Evolutionary conservation across 164 flowering plant genomes (phyloP), one percentile per base, ranked within the genome.

Genomic region (Magnolia kwangsiensis): DNA sequence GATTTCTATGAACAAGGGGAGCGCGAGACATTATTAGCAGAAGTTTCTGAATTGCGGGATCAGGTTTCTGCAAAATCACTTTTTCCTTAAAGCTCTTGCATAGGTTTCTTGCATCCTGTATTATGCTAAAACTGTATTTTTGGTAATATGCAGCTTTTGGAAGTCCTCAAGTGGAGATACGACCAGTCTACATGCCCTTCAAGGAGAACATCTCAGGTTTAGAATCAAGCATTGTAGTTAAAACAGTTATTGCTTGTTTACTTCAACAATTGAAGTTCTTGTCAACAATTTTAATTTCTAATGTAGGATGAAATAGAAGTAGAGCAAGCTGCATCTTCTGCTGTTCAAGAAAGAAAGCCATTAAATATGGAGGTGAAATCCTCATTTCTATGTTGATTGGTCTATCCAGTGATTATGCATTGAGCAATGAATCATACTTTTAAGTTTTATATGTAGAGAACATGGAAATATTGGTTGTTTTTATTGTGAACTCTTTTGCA

Each of bases 1-100:
- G 86, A 82, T 72, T 90, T 88, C 78, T 88, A 89, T 84, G 89
- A 86, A 77, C 83, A 79, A 67, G 91, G 94, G 23, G 93, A 91
- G 72, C 83, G 90, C 69, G 95, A 90, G 78, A 81, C 63, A 59
- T 79, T 93, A 85, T 67, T 86, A 64, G 82, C 84, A 83, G 97
- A 90, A 81, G 77, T 93, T 78, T 86, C 92, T 37, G 87, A 84
- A 58, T 73, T 91, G 75, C 92, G 91, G 14, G 85, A 87, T 68
- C 89, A 91, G 94, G 95, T 90, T 63, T 74, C 50, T 18, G 18
- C 1, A 55, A 73, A 3, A 49, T 67, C 65, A 21, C 29, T 59
- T 27, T 72, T 73, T 27, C 31, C 58, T 71, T n/a, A 3, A 9
- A 51, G 71, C 10, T 51, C 31, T 75, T 14, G 29, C 63, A 27